These are phyloP conservation scores for Ophiocordyceps camponoti-leonardi DNA, from an alignment of 2,329 filamentous ascomycete species.

Conservation along the genomic window DNA sequence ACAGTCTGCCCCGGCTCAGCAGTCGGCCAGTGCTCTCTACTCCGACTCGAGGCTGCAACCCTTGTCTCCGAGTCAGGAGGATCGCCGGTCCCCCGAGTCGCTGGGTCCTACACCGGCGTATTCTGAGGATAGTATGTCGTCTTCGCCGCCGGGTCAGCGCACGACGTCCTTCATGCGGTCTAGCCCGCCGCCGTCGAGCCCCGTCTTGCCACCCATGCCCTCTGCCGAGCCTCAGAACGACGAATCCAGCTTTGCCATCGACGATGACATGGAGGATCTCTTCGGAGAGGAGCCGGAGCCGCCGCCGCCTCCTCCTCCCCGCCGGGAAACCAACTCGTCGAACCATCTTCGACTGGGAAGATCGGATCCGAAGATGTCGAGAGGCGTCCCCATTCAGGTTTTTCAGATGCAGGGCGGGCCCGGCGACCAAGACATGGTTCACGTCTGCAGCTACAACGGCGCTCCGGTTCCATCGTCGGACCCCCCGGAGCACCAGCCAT, in stretches of 20 bases:
- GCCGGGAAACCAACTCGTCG: conserved; percentile 13
- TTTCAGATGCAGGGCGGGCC: conserved; percentile 21
- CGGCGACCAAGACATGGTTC: conserved; percentile 16
- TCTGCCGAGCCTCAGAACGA: conserved; percentile 35
- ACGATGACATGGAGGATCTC: conserved; percentile 45
- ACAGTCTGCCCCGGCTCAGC: conserved; percentile 39
- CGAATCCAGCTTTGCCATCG: conserved; percentile 77
- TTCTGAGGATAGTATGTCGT: conserved; percentile 56
- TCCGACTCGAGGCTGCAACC: conserved; percentile 17
- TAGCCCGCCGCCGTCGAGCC: conserved; percentile 63
- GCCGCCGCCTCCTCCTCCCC: conserved; percentile 22
- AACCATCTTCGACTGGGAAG: conserved; percentile 4
- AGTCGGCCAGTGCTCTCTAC: conserved; percentile 29
- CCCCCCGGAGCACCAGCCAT: conserved; percentile 2
- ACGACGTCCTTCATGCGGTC: conserved; percentile 35
- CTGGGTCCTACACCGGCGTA: conserved; percentile 31
- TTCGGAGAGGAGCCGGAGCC: conserved; percentile 45
- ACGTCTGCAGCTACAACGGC: conserved; percentile 17
- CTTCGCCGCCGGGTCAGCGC: conserved; percentile 70
- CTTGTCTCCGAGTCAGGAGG: conserved; percentile 27
- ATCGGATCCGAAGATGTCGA: conserved; percentile 16
- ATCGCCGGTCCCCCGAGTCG: conserved; percentile 37
- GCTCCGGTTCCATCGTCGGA: conserved; percentile 3
- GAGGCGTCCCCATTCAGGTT: conserved; percentile 23
- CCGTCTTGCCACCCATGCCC: conserved; percentile 48